Conservation (phyloP, 345 rosid genomes). For the Syzygium jambos region DNA sequence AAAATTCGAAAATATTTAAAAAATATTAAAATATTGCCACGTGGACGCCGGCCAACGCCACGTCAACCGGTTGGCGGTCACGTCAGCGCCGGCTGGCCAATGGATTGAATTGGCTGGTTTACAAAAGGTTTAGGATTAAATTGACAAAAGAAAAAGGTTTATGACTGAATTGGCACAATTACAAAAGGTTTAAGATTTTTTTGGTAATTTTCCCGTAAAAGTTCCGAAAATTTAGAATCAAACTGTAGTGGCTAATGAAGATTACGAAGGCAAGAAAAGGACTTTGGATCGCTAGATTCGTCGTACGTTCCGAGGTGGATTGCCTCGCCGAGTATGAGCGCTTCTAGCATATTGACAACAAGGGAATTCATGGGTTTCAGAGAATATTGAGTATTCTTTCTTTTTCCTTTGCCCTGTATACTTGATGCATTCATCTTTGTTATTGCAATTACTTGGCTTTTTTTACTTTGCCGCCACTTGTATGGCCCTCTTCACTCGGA, state of each 20-base stretch:
- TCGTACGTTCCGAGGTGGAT: constrained; percentile 30
- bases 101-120: no score
- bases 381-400: neutral
- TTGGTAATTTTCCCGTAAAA: no score
- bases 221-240: neutral
- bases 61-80: no score
- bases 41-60: no score
- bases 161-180: no score
- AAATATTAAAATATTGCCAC: no score
- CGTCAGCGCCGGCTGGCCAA: no score
- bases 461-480: neutral
- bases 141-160: no score
- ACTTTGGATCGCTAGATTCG: neutral
- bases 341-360: constrained; percentile 11
- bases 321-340: constrained; percentile 18
- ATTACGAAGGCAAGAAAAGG: neutral
- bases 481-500: neutral
- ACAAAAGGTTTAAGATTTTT: no score
- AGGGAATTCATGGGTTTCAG: neutral
- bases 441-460: neutral
- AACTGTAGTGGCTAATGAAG: neutral
- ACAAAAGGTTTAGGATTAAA: no score
- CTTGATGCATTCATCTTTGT: neutral
- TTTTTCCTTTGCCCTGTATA: no score
- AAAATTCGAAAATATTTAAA: no score